A percentile compares a stretch with the other conserved stretches of the same genome.
Evolutionary conservation across 2,329 filamentous ascomycete species (phyloP).

Genomic region (Aspergillus sp.): DNA sequence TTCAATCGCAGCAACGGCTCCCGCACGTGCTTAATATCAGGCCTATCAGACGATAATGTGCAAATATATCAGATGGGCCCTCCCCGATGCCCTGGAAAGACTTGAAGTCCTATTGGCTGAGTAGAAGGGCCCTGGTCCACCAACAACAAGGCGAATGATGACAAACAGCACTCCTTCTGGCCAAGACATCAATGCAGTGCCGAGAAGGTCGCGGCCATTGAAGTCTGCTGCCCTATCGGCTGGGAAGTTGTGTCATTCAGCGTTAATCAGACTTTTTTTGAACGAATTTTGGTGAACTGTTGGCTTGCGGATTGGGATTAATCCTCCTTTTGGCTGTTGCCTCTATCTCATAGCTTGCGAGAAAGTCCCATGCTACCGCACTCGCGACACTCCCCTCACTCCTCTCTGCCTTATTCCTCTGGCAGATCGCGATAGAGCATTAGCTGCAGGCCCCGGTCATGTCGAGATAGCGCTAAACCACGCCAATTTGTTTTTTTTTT

Average conservation of each 20-base stretch:
- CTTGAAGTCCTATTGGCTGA: not conserved
- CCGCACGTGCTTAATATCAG: slow-evolving; percentile 17
- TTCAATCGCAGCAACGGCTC: slow-evolving; percentile 22
- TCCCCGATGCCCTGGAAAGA: not conserved
- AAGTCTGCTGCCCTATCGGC: slow-evolving; percentile 2
- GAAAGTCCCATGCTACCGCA: not conserved
- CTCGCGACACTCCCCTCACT: not conserved
- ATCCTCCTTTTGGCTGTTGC: not conserved
- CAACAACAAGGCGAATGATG: not conserved
- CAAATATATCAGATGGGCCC: not conserved
- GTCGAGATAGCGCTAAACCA: slow-evolving; percentile 7
- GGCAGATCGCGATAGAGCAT: not conserved
- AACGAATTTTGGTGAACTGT: not conserved
- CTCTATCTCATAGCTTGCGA: not conserved
- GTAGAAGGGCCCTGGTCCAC: not conserved
- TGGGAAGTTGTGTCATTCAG: not conserved
- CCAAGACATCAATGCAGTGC: not conserved
- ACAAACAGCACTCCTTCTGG: not conserved
- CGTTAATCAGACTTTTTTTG: not conserved
- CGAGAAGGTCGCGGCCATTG: not conserved
- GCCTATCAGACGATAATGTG: slow-evolving; percentile 15
- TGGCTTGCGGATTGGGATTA: not conserved
- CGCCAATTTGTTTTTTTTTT: slow-evolving; percentile 3
- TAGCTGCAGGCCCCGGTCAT: not conserved
- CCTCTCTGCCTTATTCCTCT: not conserved